These are phyloP conservation scores for Daldinia grandis DNA, from an alignment of 495 filamentous ascomycete genomes.

Conservation along the genomic window DNA sequence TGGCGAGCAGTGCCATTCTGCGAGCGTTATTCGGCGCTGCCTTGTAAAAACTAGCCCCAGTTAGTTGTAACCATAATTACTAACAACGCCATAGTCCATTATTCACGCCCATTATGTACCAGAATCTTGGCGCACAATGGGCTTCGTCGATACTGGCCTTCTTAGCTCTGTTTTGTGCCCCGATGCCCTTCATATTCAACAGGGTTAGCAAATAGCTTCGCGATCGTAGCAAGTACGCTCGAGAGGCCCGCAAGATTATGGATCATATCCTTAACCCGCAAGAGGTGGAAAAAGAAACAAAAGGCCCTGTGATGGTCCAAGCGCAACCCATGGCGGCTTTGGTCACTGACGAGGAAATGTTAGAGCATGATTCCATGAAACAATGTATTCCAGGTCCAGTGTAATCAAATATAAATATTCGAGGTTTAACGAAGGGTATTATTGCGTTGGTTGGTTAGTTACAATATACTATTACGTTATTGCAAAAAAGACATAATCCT, in stretches of 20 bases:
- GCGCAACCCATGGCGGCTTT: background rate
- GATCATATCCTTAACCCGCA: background rate
- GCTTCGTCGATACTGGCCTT: background rate
- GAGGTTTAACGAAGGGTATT: no score
- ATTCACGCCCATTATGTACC: background rate
- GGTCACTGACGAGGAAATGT: background rate
- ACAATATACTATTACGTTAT: no score
- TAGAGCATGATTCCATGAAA: background rate
- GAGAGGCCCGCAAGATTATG: background rate
- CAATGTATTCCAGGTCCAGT: background rate
- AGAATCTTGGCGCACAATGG: background rate
- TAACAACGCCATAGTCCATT: background rate
- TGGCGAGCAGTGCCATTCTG: background rate
- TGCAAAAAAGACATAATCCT: no score
- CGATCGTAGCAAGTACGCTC: background rate
- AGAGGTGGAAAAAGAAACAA: background rate
- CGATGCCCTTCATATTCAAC: background rate
- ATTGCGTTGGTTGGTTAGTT: no score
- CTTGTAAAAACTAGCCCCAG: background rate
- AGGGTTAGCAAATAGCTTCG: background rate
- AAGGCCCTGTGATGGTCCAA: background rate
- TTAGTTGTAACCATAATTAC: background rate
- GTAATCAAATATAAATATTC: background rate
- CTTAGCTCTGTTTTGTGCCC: background rate
- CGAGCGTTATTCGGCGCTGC: background rate